phyloP scores from a whole-genome alignment of 306 rosid genomes.

The Hippophae rhamnoides region DNA sequence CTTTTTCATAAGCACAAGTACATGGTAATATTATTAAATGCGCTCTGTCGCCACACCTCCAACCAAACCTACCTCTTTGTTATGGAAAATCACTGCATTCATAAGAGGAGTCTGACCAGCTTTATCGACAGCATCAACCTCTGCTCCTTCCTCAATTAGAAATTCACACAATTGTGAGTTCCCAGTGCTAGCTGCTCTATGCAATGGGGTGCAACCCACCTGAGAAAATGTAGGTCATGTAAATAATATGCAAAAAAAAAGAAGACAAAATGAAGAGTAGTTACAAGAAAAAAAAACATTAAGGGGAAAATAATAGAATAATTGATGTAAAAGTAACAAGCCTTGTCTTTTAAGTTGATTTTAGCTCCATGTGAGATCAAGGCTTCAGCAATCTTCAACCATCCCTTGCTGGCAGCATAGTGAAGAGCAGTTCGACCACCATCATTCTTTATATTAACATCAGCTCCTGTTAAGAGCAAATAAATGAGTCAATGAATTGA shows the following conservation, averaged over 20 bases:
- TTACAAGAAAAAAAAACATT: background rate
- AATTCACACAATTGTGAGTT: conserved; percentile 70
- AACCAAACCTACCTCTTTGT: conserved; percentile 55
- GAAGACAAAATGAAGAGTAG: background rate
- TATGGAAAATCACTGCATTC: conserved; percentile 69
- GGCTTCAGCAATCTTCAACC: conserved; percentile 63
- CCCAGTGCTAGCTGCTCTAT: conserved; percentile 88
- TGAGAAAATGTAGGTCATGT: conserved; percentile 14
- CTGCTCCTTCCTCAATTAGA: conserved; percentile 96
- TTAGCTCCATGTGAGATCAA: conserved; percentile 70
- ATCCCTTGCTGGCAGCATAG: conserved; percentile 87
- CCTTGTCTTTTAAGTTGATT: conserved; percentile 74
- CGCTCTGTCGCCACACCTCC: background rate
- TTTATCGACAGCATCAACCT: conserved; percentile 44
- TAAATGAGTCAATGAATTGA: background rate
- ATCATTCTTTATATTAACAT: conserved; percentile 54
- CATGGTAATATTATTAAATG: background rate
- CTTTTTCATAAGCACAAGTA: background rate
- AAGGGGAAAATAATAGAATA: background rate
- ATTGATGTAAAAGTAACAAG: conserved; percentile 17
- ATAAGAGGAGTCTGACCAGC: conserved; percentile 19
- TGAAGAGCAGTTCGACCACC: conserved; percentile 93
- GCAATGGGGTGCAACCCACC: conserved; percentile 95
- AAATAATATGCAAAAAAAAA: background rate
- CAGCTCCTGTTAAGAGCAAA: conserved; percentile 47